Percentiles rank a stretch among this genome's conserved stretches.
Conservation (phyloP, 129 eudicot species). For the Mikania micrantha region DNA sequence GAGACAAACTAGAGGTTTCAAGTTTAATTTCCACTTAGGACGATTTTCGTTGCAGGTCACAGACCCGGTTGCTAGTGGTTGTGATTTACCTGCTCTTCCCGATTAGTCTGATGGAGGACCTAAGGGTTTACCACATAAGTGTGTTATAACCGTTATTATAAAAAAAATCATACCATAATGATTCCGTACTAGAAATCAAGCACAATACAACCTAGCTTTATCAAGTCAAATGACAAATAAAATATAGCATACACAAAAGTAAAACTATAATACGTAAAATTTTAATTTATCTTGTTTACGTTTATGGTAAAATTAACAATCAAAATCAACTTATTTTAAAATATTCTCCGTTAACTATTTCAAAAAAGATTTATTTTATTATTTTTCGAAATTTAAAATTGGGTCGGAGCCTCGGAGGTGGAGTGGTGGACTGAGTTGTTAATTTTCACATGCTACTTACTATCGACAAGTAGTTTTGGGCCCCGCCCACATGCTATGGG, state of each 20-base stretch:
- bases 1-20: too few relatives aligned
- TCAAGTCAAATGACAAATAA: background rate
- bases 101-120: too few relatives aligned
- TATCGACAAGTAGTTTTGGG: conserved; percentile 22
- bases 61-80: too few relatives aligned
- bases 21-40: too few relatives aligned
- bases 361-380: background rate
- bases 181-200: background rate
- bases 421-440: conserved; percentile 11
- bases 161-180: too few relatives aligned
- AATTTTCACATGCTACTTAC: conserved; percentile 17
- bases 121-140: too few relatives aligned
- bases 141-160: too few relatives aligned
- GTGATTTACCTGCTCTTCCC: too few relatives aligned
- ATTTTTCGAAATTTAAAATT: background rate
- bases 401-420: too few relatives aligned
- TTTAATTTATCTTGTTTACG: background rate
- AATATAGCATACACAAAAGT: background rate
- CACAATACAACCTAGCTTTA: background rate
- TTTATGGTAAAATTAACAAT: background rate
- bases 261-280: background rate
- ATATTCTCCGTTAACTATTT: too few relatives aligned
- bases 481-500: conserved; percentile 29
- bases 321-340: too few relatives aligned
- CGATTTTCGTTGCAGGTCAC: too few relatives aligned